Evolutionary conservation across 2,329 filamentous ascomycete genomes (phyloP), one percentile per base, ranked within the genome.

Genomic region (Rhinocladiella similis): DNA sequence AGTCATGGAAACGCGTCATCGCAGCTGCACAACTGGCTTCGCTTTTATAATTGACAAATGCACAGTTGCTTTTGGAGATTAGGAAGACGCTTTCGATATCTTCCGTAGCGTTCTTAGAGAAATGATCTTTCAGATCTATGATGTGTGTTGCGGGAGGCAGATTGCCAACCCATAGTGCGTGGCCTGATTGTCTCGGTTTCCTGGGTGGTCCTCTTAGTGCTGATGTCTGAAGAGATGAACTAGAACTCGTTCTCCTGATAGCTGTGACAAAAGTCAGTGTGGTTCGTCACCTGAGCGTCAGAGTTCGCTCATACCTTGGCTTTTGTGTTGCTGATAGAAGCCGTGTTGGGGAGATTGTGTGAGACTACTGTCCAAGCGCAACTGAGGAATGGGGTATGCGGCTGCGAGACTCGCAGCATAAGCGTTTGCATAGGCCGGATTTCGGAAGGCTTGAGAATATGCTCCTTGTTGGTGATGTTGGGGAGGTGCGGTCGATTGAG

Each of bases 61-160:
- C 93, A 68, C 93, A 97, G 69, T 97, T 97, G 70, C 92, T 97
- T 72, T 97, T 97, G 0, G 92, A 93, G 39, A 97, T 97, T 35
- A 97, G 77, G 64, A 97, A 97, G 0, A 97, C 77, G 46, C 91
- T 96, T 69, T 96, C 89, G 19, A 97, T 84, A 1, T 91, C 83
- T 41, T 79, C 83, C 0, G 80, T 82, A 0, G 90, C 87, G 63
- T 92, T 88, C 61, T 84, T 85, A 59, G 90, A 95, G 56, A 97
- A 94, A 69, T 97, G 90, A 57, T 94, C 85, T 50, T 97, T 96
- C n/a, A 97, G 77, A 56, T 83, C 88, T 73, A 91, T 86, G 12
- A 97, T 80, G 39, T 87, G 87, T 0, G 91, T 89, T 47, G 90
- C 88, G 0, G 90, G 89, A 3, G 93, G 92, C 0, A 97, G 78